phyloP scores from a whole-genome alignment of 306 rosid genomes.

The Sicyos edulis region DNA sequence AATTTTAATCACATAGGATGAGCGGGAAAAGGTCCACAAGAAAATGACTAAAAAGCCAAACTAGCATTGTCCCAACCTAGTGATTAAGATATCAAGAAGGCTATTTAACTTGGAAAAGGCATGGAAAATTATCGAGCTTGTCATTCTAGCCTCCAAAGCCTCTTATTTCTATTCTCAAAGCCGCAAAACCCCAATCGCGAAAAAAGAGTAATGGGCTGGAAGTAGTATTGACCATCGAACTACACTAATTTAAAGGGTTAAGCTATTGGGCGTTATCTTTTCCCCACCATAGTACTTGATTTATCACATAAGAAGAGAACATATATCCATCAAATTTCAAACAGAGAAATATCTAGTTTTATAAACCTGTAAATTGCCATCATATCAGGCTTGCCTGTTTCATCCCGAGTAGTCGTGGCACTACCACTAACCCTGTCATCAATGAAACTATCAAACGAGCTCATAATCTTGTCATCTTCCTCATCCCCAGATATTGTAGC shows the following conservation, averaged over 20 bases:
- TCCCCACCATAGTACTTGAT: background rate
- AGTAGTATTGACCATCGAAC: background rate
- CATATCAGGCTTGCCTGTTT: slow-evolving; percentile 59
- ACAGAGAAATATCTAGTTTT: slow-evolving; percentile 18
- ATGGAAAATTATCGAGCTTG: background rate
- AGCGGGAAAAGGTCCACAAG: background rate
- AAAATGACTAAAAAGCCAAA: background rate
- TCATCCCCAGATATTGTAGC: slow-evolving; percentile 58
- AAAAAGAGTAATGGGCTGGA: background rate
- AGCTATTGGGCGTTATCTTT: background rate
- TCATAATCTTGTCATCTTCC: slow-evolving; percentile 46
- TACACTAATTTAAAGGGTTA: background rate
- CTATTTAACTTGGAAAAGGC: background rate
- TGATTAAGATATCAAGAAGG: slow-evolving; percentile 3
- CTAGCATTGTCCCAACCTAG: background rate
- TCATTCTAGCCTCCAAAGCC: slow-evolving; percentile 13
- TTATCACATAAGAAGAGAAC: background rate
- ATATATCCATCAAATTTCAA: background rate
- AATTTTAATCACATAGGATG: background rate
- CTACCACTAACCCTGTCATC: slow-evolving; percentile 71
- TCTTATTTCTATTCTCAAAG: background rate
- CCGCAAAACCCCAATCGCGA: background rate
- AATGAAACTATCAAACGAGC: slow-evolving; percentile 75
- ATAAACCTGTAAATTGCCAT: slow-evolving; percentile 82
- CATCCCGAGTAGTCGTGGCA: slow-evolving; percentile 46